These are phyloP conservation scores for Parmelia sp. DNA, from an alignment of 495 filamentous ascomycete species.

Conservation along the genomic window DNA sequence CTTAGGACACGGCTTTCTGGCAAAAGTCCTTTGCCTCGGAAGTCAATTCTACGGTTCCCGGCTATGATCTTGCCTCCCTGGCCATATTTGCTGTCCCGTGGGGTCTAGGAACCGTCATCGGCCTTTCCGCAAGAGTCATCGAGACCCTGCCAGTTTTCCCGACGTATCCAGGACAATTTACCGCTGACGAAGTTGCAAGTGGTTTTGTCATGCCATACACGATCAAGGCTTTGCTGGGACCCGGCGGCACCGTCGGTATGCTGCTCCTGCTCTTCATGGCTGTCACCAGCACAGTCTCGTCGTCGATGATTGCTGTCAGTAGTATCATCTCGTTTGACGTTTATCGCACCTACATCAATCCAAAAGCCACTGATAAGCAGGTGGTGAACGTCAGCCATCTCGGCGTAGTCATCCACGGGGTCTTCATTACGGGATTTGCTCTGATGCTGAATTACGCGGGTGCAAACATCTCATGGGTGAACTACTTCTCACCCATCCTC, in stretches of 20 bases:
- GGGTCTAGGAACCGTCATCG: background rate
- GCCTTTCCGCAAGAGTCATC: background rate
- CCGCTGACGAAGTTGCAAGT: background rate
- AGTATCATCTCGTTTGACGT: slow-evolving; percentile 50
- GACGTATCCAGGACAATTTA: background rate
- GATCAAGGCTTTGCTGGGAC: slow-evolving; percentile 39
- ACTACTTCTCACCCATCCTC: slow-evolving; percentile 37
- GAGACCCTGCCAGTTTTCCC: background rate
- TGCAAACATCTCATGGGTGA: slow-evolving; percentile 40
- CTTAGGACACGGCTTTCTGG: background rate
- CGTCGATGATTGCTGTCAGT: slow-evolving; percentile 48
- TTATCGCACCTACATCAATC: slow-evolving; percentile 49
- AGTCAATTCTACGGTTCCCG: background rate
- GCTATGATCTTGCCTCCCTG: background rate
- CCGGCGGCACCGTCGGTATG: slow-evolving; percentile 41
- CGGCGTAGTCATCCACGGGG: slow-evolving; percentile 40
- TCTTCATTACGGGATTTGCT: slow-evolving; percentile 42
- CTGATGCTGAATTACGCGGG: slow-evolving; percentile 39
- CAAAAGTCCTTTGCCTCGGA: background rate
- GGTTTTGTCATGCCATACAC: background rate
- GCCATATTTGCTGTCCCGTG: background rate
- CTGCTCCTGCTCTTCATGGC: slow-evolving; percentile 49
- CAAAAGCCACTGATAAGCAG: slow-evolving; percentile 34
- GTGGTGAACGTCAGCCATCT: slow-evolving; percentile 44
- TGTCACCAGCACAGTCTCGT: slow-evolving; percentile 42